Base-by-base conservation (phyloP, 2,329 filamentous ascomycete genomes). In the Macrophomina pseudophaseolina region DNA sequence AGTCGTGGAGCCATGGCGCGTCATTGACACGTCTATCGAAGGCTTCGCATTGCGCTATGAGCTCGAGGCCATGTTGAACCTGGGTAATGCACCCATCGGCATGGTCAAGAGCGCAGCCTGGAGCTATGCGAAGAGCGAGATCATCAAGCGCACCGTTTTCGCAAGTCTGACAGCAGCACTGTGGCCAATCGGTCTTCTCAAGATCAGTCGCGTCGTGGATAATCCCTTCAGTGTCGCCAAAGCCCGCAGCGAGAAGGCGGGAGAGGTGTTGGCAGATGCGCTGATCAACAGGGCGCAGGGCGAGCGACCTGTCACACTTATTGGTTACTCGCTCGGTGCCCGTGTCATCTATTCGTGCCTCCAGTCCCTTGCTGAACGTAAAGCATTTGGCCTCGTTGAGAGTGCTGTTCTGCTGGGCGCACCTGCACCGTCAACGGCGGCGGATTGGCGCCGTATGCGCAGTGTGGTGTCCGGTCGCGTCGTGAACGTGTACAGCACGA, bases 21-120 rank as follows among this genome's bases (percentile, higher is more conserved):
- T 90, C 35, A 80, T 98, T 35, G 81, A 85, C 32, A 83, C 90
- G 70, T 78, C 80, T 3, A 88, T 87, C 38, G 94, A 98, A 77
- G 87, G 90, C 0, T 97, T 97, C 74, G 90, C 90, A 1, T 81
- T 98, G 28, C 86, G 91, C 59, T 98, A 91, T 88, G 95, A 98
- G 76, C 83, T 91, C 4, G 88, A 93, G 53, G 86, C 91, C 0
- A 81, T 98, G 35, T 83, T 89, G 71, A 93, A 91, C 68, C 84
- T 98, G 3, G 94, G 93, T 0, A 89, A 86, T 70, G 88, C 92
- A 0, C 87, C 98, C 68, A 89, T 91, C 68, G 90, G 88, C 1
- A 87, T 97, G 70, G 85, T 94, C 59, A 91, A 88, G 69, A 94
- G 88, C 74, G 88, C 88, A 49, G 92, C 93, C n/a, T 98, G 93